Conservation (phyloP, 495 filamentous ascomycete genomes). For the Hyaloscypha bicolor region DNA sequence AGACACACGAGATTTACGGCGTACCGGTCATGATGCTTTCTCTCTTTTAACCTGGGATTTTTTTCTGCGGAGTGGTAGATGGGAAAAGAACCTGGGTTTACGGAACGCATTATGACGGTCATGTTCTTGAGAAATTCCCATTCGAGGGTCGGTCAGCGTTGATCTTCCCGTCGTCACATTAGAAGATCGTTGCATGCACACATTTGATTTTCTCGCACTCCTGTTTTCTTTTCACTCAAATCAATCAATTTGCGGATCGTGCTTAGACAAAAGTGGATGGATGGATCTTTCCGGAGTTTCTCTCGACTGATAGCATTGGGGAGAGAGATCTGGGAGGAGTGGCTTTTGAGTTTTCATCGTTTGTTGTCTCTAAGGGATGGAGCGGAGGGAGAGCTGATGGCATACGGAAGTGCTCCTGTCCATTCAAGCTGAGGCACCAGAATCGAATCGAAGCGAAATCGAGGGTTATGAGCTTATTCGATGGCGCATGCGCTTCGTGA, state of each 20-base stretch:
- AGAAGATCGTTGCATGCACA: slow-evolving; percentile 33
- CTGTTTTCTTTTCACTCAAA: slow-evolving; percentile 32
- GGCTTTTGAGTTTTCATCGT: slow-evolving; percentile 30
- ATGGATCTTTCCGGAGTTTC: slow-evolving; percentile 23
- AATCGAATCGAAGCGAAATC: slow-evolving; percentile 5
- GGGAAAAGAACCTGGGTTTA: slow-evolving; percentile 25
- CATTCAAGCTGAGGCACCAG: slow-evolving; percentile 31
- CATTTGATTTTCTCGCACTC: slow-evolving; percentile 38
- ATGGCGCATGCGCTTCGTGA: slow-evolving; percentile 17
- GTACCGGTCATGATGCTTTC: slow-evolving; percentile 35
- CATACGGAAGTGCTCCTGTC: slow-evolving; percentile 36
- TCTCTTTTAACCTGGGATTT: slow-evolving; percentile 27
- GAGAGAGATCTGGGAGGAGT: slow-evolving; percentile 9
- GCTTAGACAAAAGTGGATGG: slow-evolving; percentile 62
- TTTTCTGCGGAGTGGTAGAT: not conserved
- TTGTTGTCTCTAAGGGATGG: slow-evolving; percentile 16
- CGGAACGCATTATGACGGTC: slow-evolving; percentile 45
- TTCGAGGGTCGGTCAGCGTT: slow-evolving; percentile 33
- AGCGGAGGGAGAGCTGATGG: slow-evolving; percentile 23
- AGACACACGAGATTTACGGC: slow-evolving; percentile 43
- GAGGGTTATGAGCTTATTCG: slow-evolving; percentile 9
- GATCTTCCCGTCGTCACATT: slow-evolving; percentile 22
- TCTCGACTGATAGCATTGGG: slow-evolving; percentile 3
- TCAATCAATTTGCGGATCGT: slow-evolving; percentile 30
- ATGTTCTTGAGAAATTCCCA: slow-evolving; percentile 35